Evolutionary conservation across 257 asterid species (phyloP).

Genomic region (Solanum megistacrolobum): DNA sequence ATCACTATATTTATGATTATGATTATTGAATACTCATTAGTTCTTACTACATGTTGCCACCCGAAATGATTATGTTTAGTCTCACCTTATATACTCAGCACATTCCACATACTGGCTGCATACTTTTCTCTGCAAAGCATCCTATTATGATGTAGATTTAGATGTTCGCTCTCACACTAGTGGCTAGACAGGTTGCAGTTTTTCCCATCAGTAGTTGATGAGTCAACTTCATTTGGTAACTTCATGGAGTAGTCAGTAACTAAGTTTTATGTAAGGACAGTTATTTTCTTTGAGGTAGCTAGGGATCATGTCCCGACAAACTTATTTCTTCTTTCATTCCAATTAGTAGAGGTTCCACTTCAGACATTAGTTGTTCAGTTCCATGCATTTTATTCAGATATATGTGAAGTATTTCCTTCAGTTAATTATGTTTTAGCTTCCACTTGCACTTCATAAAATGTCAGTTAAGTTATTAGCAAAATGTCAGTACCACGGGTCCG

Average conservation of each 20-base stretch:
- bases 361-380: neutral
- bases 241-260: neutral
- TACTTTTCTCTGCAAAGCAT: neutral
- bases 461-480: neutral
- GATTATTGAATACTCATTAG: neutral
- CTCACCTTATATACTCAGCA: neutral
- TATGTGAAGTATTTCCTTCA: neutral
- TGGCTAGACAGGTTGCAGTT: neutral
- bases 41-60: neutral
- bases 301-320: neutral
- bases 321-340: neutral
- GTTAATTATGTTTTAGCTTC: neutral
- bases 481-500: neutral
- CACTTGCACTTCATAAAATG: neutral
- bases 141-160: neutral
- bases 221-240: neutral
- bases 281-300: neutral
- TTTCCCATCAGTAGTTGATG: neutral
- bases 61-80: neutral
- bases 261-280: neutral
- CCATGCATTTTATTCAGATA: neutral
- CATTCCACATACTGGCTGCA: neutral
- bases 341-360: neutral
- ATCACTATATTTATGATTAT: neutral
- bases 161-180: neutral